These are phyloP conservation scores for Pichia sp. DNA, from an alignment of 1,139 yeast species.

Conservation along the genomic window DNA sequence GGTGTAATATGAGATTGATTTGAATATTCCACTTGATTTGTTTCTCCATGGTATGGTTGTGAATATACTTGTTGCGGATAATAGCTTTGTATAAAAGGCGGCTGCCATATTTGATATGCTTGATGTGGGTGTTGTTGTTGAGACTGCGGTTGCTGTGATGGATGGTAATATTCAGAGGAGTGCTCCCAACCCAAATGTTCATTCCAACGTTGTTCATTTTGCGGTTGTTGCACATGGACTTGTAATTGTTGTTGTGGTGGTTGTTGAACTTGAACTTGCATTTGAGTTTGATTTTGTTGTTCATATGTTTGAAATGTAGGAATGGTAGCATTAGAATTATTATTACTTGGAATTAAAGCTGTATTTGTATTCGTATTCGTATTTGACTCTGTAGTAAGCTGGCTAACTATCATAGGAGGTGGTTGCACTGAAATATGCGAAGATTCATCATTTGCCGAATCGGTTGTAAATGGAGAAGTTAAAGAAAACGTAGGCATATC, in stretches of 20 bases:
- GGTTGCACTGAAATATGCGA: neutral
- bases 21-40: neutral
- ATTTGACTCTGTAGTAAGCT: too few species aligned
- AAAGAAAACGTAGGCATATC: conserved; percentile 9
- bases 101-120: neutral
- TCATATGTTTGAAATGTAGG: too few species aligned
- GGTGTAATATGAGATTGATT: neutral
- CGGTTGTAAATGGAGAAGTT: neutral
- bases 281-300: neutral
- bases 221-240: conserved; percentile 2
- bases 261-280: neutral
- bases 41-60: neutral
- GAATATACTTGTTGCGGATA: too few species aligned
- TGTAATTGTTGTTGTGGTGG: neutral
- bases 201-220: too few species aligned
- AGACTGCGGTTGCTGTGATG: neutral
- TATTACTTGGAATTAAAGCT: neutral
- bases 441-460: neutral
- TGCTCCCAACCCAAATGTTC: too few species aligned
- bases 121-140: conserved; percentile 5
- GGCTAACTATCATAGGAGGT: too few species aligned
- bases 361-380: neutral
- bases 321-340: neutral
- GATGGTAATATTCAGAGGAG: too few species aligned
- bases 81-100: neutral